Base-by-base conservation (phyloP, 306 rosid species). In the Malus asiatica region DNA sequence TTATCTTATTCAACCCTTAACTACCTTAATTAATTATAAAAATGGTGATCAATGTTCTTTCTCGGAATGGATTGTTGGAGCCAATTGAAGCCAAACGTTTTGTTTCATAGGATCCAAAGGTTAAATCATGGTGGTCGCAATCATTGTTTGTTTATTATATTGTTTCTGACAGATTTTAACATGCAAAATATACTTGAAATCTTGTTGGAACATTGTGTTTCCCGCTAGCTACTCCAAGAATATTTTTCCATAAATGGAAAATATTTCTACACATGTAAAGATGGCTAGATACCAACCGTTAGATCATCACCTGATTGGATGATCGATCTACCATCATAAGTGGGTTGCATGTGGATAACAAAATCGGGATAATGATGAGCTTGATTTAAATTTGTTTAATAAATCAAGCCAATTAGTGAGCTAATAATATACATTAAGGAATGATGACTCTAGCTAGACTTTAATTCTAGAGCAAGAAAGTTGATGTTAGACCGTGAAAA, bases 121-220 rank as follows among this genome's bases (percentile, higher is more conserved):
- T 61, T 27, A 12, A 15, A 33, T 55, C 70, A 58, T 76, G 76
- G 86, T 77, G 82, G 78, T 69, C 82, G 77, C 87, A 85, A 90
- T 88, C 86, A 85, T 86, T 83, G 87, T 79, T 71, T 72, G 81
- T 71, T 84, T 82, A 86, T 79, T 80, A 84, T 80, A 78, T 73
- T 82, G 66, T 74, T 69, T 77, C 76, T 73, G 72, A 76, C 84
- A 80, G 79, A 76, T 32, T 72, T 79, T 57, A 76, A 79, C 79
- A 77, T 76, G 78, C 68, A 35, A 9, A 59, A 4, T 48, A 59
- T 59, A 62, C 45, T 45, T 67, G 78, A 79, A 79, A 73, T 67
- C 81, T 74, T 63, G 81, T 81, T 79, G 75, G 78, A 65, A 48
- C 84, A 79, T 86, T 73, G 86, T 55, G 78, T 86, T 83, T 86